Base-by-base conservation (phyloP, 2,329 filamentous ascomycete species). In the Ophiocordyceps camponoti-saundersi region DNA sequence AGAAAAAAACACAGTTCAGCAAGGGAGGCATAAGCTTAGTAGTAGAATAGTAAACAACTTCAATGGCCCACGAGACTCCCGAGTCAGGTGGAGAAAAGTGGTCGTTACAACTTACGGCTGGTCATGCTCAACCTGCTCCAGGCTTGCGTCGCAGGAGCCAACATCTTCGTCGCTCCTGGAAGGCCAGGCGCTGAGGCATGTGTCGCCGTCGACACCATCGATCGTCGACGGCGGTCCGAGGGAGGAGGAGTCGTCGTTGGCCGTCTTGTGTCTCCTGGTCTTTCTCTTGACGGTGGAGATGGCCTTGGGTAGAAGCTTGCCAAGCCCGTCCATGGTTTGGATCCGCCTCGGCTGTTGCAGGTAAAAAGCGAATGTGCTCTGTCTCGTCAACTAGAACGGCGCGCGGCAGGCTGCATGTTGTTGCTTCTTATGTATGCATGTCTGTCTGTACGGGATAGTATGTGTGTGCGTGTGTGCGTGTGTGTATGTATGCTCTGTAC, bases 271-370 rank as follows among this genome's bases (percentile, higher is more conserved):
- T 58, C 66, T 71, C 59, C 65, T 70, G 48, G 65, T 65, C 44
- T 70, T 66, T 44, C 71, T 68, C 55, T 70, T 73, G 44, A 65
- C 64, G 26, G 63, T 61, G 32, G 32, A 36, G 47, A 78, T 66
- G 36, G 67, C 64, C 55, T 71, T 75, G 46, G 73, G 67, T 34
- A 79, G 59, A 29, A 79, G 65, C 60, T 74, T 77, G 48, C 64
- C 66, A 42, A 75, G 59, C 13, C 65, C 62, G 51, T 58, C 40
- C 40, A 42, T 42, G 18, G 40, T 42, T 16, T 26, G 23, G 23
- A 26, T 26, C 23, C 23, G 23, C 8, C 23, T 26, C 23, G 23
- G 23, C 8, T 26, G 23, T 26, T 26, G 23, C 23, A 26, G 23
- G 23, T 5, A 26, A 8, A 26, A 26, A 26, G n/a, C n/a, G n/a